Base-by-base conservation (phyloP, 768 basidiomycete genomes). In the Leccinellum luteum region DNA sequence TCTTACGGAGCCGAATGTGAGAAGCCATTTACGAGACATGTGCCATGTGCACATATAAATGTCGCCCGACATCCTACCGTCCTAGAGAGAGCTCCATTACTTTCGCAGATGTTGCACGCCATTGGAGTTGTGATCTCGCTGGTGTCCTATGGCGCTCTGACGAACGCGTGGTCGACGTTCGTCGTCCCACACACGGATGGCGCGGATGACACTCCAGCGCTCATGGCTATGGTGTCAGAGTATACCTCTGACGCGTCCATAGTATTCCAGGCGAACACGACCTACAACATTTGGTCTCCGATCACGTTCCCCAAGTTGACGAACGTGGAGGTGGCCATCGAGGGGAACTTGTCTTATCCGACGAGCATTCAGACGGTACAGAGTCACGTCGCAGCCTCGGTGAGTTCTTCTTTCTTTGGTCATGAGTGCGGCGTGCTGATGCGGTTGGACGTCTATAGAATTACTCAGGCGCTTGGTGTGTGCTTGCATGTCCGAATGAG, bases 271-370 rank as follows among this genome's bases (percentile, higher is more conserved):
- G 75, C 81, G 52, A 82, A 84, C 35, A 69, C 77, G 19, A 82
- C 77, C 1, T 87, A 87, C 64, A 87, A 86, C 62, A 79, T 85
- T 6, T 84, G 80, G 64, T 83, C 82, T 3, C 81, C 85, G 1
- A 75, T 85, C 69, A 78, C 73, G 54, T 86, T 86, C 54, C 81
- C 83, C 0, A 65, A 62, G 0, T 65, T 86, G 52, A 79, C 74
- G 32, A 85, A 85, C 58, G 84, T 85, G 17, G 83, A 84, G 57
- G 74, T 87, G 21, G 69, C 69, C 30, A 75, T 86, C 54, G 78
- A 84, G 52, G 85, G 84, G 1, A 86, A 86, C 55, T 51, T 85
- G 59, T 81, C 79, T 4, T 83, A 84, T 61, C 83, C 82, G 1
- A 70, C 64, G 15, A 76, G 81, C 71, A 79, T 86, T 57, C 61